Percentiles rank a stretch among this genome's conserved stretches.
Evolutionary conservation across 352 stramenopile species (phyloP).

Genomic region (Phytophthora litchii): DNA sequence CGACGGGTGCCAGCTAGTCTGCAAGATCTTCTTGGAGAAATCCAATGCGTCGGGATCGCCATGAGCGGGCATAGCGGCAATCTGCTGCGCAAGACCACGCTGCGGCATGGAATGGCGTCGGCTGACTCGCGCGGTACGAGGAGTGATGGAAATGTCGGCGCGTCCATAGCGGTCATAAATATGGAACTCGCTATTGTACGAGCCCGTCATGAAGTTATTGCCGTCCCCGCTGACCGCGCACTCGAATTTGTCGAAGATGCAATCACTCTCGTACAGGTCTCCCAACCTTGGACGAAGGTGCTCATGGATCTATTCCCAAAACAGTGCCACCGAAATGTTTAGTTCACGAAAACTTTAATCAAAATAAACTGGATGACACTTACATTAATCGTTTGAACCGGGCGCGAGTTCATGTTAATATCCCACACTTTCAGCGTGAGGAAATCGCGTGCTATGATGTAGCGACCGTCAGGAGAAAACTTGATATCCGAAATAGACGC

Average conservation of each 20-base stretch:
- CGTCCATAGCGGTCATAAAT: conserved; percentile 90
- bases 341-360: no score
- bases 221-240: conserved; percentile 90
- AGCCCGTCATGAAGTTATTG: conserved; percentile 94
- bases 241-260: conserved; percentile 98
- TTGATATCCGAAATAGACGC: conserved; percentile 95
- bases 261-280: conserved; percentile 96
- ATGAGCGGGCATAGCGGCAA: conserved; percentile 39
- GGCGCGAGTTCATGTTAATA: conserved; percentile 93
- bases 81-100: conserved; percentile 64
- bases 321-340: not conserved
- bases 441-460: conserved; percentile 96
- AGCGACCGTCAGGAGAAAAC: conserved; percentile 93
- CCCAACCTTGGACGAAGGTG: conserved; percentile 87
- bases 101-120: conserved; percentile 78
- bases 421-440: conserved; percentile 97
- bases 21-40: conserved; percentile 87
- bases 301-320: conserved; percentile 87
- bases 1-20: conserved; percentile 86
- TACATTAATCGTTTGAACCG: conserved; percentile 93
- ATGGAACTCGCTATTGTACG: conserved; percentile 95
- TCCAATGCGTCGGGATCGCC: conserved; percentile 65
- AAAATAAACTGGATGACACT: conserved; percentile 8
- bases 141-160: conserved; percentile 73
- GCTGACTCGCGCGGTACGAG: conserved; percentile 41